phyloP scores from a whole-genome alignment of 208 protist species.

The Leptomonas pyrrhocoris region DNA sequence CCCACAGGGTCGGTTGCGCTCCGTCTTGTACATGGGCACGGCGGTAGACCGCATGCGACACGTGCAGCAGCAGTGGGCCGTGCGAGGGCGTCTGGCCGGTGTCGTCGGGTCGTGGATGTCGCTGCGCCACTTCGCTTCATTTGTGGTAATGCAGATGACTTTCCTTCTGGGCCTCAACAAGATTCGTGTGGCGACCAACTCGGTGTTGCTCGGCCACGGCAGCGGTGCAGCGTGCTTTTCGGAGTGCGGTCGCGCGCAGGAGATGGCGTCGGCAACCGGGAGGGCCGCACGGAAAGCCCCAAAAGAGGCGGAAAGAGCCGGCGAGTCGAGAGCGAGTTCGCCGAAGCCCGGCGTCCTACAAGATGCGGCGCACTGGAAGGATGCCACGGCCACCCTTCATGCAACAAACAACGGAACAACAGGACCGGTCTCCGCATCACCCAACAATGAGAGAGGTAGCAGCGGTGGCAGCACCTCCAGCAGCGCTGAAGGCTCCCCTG shows the following conservation, averaged over 20 bases:
- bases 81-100: constrained; percentile 33
- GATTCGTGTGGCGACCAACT: constrained; percentile 26
- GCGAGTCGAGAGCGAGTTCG: constrained; percentile 4
- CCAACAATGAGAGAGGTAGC: background rate
- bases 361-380: background rate
- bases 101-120: constrained; percentile 48
- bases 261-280: background rate
- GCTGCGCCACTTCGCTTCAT: constrained; percentile 48
- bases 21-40: constrained; percentile 32
- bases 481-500: background rate
- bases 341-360: background rate
- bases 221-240: background rate
- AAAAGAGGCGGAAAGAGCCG: constrained; percentile 1
- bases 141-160: constrained; percentile 50
- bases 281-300: too few relatives aligned
- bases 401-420: background rate
- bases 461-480: background rate
- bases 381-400: background rate
- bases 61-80: constrained; percentile 39
- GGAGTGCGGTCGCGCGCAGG: background rate
- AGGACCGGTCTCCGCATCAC: background rate
- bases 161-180: constrained; percentile 72
- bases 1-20: constrained; percentile 42
- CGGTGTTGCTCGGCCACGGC: background rate
- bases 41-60: constrained; percentile 50